Base-by-base conservation (phyloP, 805 yeast species). In the Saccharomycopsis fibuligera region DNA sequence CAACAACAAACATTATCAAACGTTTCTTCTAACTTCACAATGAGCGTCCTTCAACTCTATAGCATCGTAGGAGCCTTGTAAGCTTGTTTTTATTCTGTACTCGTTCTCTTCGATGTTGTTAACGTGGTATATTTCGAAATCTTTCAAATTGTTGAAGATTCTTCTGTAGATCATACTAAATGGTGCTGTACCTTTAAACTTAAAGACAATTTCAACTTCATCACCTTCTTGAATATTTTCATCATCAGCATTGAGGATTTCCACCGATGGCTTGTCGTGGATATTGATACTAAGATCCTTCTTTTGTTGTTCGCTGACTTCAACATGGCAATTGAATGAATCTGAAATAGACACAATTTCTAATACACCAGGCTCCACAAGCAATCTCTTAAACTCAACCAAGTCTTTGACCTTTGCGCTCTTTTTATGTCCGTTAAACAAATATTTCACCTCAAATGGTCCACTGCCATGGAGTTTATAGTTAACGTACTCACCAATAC, bases 151-250 rank as follows among this genome's bases (percentile, higher is more conserved):
- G 30, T 53, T 50, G 44, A 44, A 50, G 6, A 37, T 22, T 41
- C 56, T 37, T 38, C 48, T 22, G 61, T 90, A 93, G 1, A 90
- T 86, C 55, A 93, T 73, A 36, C 81, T 70, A 68, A 91, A 93
- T 10, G 99, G 99, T 0, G 81, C 76, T 5, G 14, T 41, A 14
- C 99, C 99, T 30, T 76, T 75, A 59, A 93, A 86, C 19, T 79
- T 75, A 66, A 93, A 91, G 2, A 75, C 75, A 42, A 93, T 79
- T 61, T 89, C 96, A 1, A 95, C 90, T 59, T 85, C 86, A 56
- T 93, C 99, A 41, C 98, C 99, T 61, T 88, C 95, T 59, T 89
- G 95, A 38, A 93, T 86, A 62, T 87, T 91, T 59, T 82, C 90
- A 48, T 82, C 77, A 6, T 81, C 67, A 16, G 77, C 68, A 49